These are phyloP conservation scores for Rhynchospora pubera DNA, from an alignment of 176 grass and related monocot species.

Conservation along the genomic window DNA sequence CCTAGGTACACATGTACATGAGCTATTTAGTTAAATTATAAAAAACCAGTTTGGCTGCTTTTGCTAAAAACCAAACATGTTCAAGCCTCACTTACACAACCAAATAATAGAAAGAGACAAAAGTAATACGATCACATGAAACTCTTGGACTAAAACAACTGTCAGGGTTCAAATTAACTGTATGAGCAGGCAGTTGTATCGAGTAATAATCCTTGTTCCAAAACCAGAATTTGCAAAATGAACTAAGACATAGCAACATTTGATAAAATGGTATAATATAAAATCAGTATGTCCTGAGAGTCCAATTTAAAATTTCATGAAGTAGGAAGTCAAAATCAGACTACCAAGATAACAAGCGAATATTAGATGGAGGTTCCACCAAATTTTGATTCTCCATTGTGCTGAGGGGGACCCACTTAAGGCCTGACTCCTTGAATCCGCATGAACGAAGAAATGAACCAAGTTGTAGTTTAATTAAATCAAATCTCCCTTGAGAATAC, in stretches of 20 bases:
- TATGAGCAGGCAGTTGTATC: neutral
- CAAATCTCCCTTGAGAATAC: constrained; percentile 59
- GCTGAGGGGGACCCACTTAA: constrained; percentile 73
- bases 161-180: neutral
- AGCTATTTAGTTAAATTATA: neutral
- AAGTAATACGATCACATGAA: neutral
- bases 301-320: neutral
- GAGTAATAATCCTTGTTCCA: neutral
- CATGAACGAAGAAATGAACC: constrained; percentile 66
- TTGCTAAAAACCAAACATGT: neutral
- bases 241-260: neutral
- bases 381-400: constrained; percentile 84
- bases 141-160: neutral
- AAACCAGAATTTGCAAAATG: neutral
- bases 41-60: neutral
- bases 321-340: neutral
- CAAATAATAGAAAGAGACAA: neutral
- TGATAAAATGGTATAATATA: constrained; percentile 1
- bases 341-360: constrained; percentile 75
- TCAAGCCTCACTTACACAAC: constrained; percentile 1
- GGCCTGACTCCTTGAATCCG: constrained; percentile 62
- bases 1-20: constrained; percentile 36
- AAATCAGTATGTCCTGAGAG: neutral
- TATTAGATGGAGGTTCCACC: constrained; percentile 40
- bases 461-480: constrained; percentile 52